These are phyloP conservation scores for Westerdykella sp. DNA, from an alignment of 2,329 filamentous ascomycete genomes.

Conservation along the genomic window DNA sequence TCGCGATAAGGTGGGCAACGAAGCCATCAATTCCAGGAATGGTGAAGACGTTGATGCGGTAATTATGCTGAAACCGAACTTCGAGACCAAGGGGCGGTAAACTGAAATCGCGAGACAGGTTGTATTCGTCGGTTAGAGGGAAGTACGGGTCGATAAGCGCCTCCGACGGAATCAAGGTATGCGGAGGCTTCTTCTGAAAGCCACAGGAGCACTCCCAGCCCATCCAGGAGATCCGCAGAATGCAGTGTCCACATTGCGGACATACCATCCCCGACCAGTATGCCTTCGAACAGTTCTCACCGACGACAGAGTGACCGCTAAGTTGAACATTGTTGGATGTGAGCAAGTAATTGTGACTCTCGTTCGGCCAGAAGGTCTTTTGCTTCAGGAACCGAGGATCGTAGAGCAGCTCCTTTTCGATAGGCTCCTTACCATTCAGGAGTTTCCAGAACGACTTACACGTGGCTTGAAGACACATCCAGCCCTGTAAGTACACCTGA, in stretches of 20 bases:
- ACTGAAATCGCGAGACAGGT: constrained; percentile 23
- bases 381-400: constrained; percentile 53
- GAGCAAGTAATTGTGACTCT: constrained; percentile 35
- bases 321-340: constrained; percentile 16
- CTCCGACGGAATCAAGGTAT: constrained; percentile 22
- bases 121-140: constrained; percentile 32
- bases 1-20: constrained; percentile 54
- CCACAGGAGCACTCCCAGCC: constrained; percentile 57
- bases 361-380: constrained; percentile 42
- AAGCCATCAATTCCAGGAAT: constrained; percentile 43
- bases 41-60: constrained; percentile 41
- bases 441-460: constrained; percentile 55
- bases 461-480: constrained; percentile 52
- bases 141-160: constrained; percentile 32
- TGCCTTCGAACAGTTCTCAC: constrained; percentile 45
- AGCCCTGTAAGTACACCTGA: constrained; percentile 44
- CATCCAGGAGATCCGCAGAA: constrained; percentile 54
- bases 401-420: constrained; percentile 44
- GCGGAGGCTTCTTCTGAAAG: constrained; percentile 39
- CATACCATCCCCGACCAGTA: constrained; percentile 63
- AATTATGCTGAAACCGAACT: constrained; percentile 35
- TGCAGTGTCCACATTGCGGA: constrained; percentile 56
- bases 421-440: constrained; percentile 21
- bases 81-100: constrained; percentile 26
- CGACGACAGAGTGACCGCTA: constrained; percentile 32